phyloP scores from a whole-genome alignment of 176 grass and related monocot genomes.

The Calamus simplicifolius region DNA sequence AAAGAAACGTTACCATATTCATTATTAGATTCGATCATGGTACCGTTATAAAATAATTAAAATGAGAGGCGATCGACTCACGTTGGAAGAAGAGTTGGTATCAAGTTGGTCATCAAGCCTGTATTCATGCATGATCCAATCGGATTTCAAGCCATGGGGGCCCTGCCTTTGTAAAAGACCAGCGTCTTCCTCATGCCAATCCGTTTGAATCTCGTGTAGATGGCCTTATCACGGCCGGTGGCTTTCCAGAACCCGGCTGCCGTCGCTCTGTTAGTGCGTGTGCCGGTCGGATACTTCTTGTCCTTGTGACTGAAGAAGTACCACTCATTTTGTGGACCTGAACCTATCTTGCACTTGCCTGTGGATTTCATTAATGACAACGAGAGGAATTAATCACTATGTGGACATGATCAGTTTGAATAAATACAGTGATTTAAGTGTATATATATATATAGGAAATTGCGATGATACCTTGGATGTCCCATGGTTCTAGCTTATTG shows the following conservation, averaged over 20 bases:
- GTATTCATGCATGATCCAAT: conserved; percentile 98
- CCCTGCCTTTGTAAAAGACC: conserved; percentile 86
- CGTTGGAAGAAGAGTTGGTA: conserved; percentile 19
- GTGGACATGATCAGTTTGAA: background rate
- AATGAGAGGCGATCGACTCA: conserved; percentile 28
- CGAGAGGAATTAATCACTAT: background rate
- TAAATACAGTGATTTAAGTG: no score
- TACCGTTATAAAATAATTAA: no score
- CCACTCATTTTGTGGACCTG: conserved; percentile 81
- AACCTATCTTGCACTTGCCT: conserved; percentile 65
- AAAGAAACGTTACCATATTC: background rate
- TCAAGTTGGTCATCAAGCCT: conserved; percentile 42
- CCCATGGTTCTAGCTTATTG: conserved; percentile 95
- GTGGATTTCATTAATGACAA: background rate
- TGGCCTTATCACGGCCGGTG: conserved; percentile 81
- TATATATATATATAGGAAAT: no score
- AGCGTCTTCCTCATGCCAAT: conserved; percentile 95
- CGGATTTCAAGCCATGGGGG: conserved; percentile 73
- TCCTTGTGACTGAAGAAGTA: conserved; percentile 98
- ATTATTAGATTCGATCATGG: background rate
- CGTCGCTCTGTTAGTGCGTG: conserved; percentile 75
- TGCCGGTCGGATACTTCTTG: conserved; percentile 90
- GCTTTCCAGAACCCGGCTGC: conserved; percentile 87
- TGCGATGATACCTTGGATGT: conserved; percentile 60
- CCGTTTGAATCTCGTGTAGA: conserved; percentile 35